phyloP scores from a whole-genome alignment of 768 basidiomycete genomes.

The Lentinula sp. region DNA sequence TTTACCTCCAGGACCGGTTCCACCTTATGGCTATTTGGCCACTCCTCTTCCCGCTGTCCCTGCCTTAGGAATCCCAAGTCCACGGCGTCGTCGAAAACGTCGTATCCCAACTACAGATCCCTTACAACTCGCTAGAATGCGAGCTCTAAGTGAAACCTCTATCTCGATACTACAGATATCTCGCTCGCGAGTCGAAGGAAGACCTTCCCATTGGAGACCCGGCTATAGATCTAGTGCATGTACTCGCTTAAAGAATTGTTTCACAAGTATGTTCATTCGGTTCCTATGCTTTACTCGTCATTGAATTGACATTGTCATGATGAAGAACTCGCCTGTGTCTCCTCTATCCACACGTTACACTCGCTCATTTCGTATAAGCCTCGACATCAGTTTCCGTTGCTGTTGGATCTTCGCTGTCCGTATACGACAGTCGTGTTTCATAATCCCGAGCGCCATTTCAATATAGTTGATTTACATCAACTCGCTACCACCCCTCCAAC shows the following conservation, averaged over 20 bases:
- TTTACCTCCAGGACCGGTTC: background rate
- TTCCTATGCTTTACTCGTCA: background rate
- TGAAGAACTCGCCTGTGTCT: background rate
- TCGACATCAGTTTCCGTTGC: background rate
- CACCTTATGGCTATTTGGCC: background rate
- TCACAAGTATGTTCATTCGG: background rate
- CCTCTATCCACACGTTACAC: background rate
- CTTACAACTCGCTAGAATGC: background rate
- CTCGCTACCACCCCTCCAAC: slow-evolving; percentile 36
- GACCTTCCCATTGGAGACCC: slow-evolving; percentile 2
- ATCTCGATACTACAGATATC: background rate
- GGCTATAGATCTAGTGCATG: background rate
- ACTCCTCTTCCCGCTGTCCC: background rate
- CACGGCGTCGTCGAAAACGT: background rate
- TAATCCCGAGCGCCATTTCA: slow-evolving; percentile 1
- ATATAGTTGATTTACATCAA: slow-evolving; percentile 28
- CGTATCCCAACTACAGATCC: background rate
- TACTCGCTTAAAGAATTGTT: background rate
- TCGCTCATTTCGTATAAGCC: background rate
- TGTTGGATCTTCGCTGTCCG: background rate
- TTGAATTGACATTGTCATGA: background rate
- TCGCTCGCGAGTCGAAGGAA: background rate
- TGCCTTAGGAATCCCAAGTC: background rate
- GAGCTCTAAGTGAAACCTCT: background rate
- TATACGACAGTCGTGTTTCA: background rate